Evolutionary conservation across 2,329 filamentous ascomycete species (phyloP).

Genomic region (Magnaporthiopsis poae): DNA sequence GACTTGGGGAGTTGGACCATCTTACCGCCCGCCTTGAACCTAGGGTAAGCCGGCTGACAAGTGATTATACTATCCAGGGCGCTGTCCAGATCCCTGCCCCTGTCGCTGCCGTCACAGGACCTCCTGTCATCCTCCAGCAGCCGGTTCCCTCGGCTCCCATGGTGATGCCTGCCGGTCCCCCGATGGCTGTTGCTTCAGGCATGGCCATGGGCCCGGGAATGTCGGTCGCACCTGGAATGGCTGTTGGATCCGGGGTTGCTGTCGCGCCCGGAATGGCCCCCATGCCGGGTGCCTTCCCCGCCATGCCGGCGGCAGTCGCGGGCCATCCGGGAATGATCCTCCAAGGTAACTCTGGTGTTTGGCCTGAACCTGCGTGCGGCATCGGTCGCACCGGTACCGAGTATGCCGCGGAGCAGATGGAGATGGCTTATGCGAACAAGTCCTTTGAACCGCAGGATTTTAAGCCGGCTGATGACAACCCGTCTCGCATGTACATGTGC

Average conservation of each 20-base stretch:
- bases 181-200: constrained; percentile 10
- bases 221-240: background rate
- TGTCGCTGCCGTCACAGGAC: constrained; percentile 10
- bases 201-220: constrained; percentile 6
- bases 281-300: constrained; percentile 10
- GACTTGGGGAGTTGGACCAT: background rate
- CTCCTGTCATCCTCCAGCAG: constrained; percentile 19
- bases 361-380: constrained; percentile 40
- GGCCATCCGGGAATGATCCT: constrained; percentile 20
- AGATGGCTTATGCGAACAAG: constrained; percentile 39
- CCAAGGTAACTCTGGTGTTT: constrained; percentile 29
- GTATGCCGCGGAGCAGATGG: constrained; percentile 34
- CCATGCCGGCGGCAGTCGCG: constrained; percentile 11
- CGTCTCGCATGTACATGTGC: constrained; percentile 50
- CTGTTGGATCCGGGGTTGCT: background rate
- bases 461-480: constrained; percentile 51
- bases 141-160: constrained; percentile 11
- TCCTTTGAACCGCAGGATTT: constrained; percentile 52
- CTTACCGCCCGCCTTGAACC: background rate
- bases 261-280: constrained; percentile 2
- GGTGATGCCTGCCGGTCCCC: constrained; percentile 10
- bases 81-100: constrained; percentile 5
- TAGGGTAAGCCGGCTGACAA: background rate
- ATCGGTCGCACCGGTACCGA: constrained; percentile 42
- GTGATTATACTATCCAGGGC: background rate